Base-by-base conservation (phyloP, 768 basidiomycete species). In the Hemileccinum impolitum region DNA sequence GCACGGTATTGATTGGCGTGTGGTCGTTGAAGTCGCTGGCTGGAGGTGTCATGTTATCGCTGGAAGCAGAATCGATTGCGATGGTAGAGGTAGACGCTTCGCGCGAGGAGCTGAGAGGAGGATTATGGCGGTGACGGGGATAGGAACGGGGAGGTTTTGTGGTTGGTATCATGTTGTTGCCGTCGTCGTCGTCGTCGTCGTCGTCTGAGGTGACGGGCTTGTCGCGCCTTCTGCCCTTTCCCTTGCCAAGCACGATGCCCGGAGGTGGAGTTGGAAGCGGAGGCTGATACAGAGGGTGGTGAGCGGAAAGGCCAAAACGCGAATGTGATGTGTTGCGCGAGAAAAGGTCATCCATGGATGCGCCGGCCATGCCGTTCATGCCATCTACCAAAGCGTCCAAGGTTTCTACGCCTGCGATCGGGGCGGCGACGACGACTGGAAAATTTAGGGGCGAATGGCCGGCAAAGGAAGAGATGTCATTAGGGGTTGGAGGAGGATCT, bases 331-430 rank as follows among this genome's bases (percentile, higher is more conserved):
- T 54, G 44, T 71, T 68, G 38, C 57, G 71, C 45, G 59, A 72
- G 53, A 79, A 72, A 46, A 81, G 66, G 53, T 82, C 75, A 47
- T 87, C 83, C 38, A 76, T 78, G 31, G 68, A 73, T 25, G 65
- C 64, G 23, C 85, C 85, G 58, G 90, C 90, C 87, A 93, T 85
- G 11, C 85, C 87, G 60, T 92, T 93, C 90, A 93, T 92, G 9
- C 87, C 87, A 55, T 91, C 90, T 7, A 93, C 90, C 45, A 93
- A 68, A 12, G 90, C 90, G 63, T 93, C 90, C 83, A 93, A 87
- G 9, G 82, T 82, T 69, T 91, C 90, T 9, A 93, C 88, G 2
- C 88, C 89, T 6, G 87, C 66, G 7, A 86, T 70, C 4, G 88
- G 87, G 17, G 89, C 88, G 38, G 88, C 79, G 17, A 92, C 89